Base-by-base conservation (phyloP, 1,284 basidiomycete species). In the Vanrija sp. region DNA sequence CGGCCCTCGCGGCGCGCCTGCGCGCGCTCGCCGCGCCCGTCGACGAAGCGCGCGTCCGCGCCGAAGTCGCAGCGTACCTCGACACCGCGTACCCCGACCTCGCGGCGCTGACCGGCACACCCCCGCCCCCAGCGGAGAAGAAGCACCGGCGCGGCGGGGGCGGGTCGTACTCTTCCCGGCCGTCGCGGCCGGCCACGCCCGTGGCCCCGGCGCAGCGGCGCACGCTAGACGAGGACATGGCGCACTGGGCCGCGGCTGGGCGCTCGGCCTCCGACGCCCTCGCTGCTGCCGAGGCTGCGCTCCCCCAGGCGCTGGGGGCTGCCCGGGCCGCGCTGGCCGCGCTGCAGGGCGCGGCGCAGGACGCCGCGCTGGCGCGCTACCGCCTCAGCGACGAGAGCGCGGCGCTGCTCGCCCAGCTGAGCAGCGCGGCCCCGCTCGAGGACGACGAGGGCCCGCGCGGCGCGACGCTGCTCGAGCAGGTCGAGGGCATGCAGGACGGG, bases 401-500 rank as follows among this genome's bases (percentile, higher is more conserved):
- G 5, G 54, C 59, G 5, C 57, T 77, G 18, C 55, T 72, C 2
- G 41, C 58, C 3, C 66, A 72, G 20, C 53, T 75, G 0, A 61
- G 65, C 27, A 53, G 49, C 24, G 18, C 39, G 3, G 47, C 43
- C 4, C 23, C 53, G 8, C 22, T 36, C 1, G 27, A 46, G 16
- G 43, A 57, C 12, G 51, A 54, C 27, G 18, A 42, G 2, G 47
- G 54, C 25, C 47, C 57, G 25, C 45, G 55, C 3, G 44, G 47
- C 3, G 20, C 55, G 45, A 68, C 64, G 36, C 51, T 73, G 5
- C 47, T 73, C 31, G 69, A 77, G 1, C 75, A 90, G 12, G 77
- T 94, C n/a, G 88, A 94, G 73, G 85, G 85, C 38, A 79, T 92
- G 56, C 88, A 93, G 82, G 51, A 82, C 16, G 64, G 81, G 65